Base-by-base conservation (phyloP, 192 early-diverging fungal genomes). In the Linnemannia exigua region DNA sequence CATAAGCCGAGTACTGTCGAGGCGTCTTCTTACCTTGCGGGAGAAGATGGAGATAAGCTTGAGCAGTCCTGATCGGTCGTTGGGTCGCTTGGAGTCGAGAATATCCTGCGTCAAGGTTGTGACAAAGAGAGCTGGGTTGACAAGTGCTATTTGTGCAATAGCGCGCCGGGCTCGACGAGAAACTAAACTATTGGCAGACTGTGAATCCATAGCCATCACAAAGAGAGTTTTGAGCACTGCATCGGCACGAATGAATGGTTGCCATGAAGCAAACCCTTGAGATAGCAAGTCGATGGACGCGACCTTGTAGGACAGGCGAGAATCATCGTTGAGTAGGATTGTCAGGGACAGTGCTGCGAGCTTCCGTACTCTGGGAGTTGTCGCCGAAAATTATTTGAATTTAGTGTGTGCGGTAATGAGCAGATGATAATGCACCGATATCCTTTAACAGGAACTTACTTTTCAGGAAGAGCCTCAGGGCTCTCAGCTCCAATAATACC, bases 1-100 rank as follows among this genome's bases (percentile, higher is more conserved):
- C 1, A 47, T 33, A 31, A 54, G 9, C 2, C 7, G 31, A n/a
- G 0, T 20, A 7, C 33, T 67, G 16, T 31, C n/a, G 16, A 38
- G 20, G 35, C 31, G 6, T 15, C 1, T 15, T n/a, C 41, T 54
- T 87, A 95, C 95, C 90, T 95, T 96, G 44, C 90, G 87, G 38
- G 96, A 93, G 87, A 97, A 94, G 68, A 93, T 87, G 1, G 93
- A 93, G 48, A 97, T 90, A 1, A 97, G 80, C 78, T 92, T 95
- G 50, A 97, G 80, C 50, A 90, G 84, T 1, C 90, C 90, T 1
- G 89, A 73, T 37, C 93, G 84, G 37, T 97, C 95, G 6, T 81
- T 61, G 15, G 89, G 73, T 35, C 75, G 92, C 69, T 93, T 95
- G 12, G 93, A 88, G 80, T 97, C 91, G 72, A 92, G 89, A 31